These are phyloP conservation scores for Wickerhamiella musiphila DNA, from an alignment of 805 yeast genomes.

Conservation along the genomic window DNA sequence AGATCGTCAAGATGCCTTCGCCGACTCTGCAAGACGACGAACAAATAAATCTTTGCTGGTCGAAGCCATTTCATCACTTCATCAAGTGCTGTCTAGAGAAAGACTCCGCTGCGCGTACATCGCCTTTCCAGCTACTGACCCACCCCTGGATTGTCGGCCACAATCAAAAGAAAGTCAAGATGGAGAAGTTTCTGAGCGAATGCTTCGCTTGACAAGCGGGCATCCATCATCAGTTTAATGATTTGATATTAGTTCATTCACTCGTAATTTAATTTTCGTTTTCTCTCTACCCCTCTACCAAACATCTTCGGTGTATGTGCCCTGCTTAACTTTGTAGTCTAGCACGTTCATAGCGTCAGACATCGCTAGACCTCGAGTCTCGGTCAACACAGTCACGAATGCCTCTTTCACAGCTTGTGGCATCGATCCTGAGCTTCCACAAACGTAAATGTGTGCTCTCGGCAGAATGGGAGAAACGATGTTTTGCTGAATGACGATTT, in stretches of 20 bases:
- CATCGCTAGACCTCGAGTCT: conserved; percentile 2
- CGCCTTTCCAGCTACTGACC: conserved; percentile 79
- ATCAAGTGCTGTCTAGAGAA: conserved; percentile 65
- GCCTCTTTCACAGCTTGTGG: conserved; percentile 80
- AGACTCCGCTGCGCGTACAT: conserved; percentile 63
- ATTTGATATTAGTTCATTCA: not conserved
- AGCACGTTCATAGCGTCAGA: conserved; percentile 31
- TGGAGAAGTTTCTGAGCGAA: conserved; percentile 68
- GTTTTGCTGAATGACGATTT: conserved; percentile 34
- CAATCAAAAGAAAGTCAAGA: conserved; percentile 50
- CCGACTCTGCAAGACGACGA: conserved; percentile 71
- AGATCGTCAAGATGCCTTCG: conserved; percentile 59
- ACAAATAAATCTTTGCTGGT: conserved; percentile 60
- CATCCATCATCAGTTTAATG: not conserved
- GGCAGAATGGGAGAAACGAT: conserved; percentile 35
- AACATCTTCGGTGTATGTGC: conserved; percentile 71
- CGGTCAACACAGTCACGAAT: conserved; percentile 38
- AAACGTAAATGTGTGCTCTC: conserved; percentile 53
- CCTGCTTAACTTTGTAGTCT: conserved; percentile 37
- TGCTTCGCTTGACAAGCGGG: conserved; percentile 28
- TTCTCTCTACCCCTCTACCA: no score
- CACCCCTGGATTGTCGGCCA: conserved; percentile 91
- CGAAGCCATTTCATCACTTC: conserved; percentile 66
- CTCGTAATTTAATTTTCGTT: not conserved
- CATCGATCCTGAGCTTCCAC: conserved; percentile 93